These are phyloP conservation scores for Dactylellina cionopaga DNA, from an alignment of 2,329 filamentous ascomycete species.

Conservation along the genomic window DNA sequence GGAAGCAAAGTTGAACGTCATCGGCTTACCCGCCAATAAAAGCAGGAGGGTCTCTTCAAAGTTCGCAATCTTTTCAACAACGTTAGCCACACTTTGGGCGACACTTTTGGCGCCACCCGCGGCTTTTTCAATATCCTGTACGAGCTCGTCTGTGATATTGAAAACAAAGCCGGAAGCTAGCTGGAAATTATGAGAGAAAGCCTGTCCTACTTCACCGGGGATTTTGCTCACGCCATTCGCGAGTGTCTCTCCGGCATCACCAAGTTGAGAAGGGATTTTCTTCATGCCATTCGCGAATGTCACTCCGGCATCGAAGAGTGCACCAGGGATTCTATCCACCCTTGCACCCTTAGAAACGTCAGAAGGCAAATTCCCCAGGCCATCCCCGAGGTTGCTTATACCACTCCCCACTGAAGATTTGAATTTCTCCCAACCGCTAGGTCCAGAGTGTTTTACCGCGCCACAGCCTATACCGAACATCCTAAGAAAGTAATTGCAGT, in stretches of 20 bases:
- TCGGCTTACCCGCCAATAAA: neutral
- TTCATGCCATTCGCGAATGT: slow-evolving; percentile 1
- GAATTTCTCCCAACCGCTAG: no score
- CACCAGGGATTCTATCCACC: neutral
- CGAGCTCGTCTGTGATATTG: neutral
- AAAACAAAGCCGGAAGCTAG: neutral
- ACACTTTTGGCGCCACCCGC: no score
- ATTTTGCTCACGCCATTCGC: neutral
- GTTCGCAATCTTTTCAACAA: neutral
- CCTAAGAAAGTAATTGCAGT: no score
- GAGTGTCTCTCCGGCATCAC: neutral
- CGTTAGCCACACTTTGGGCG: neutral
- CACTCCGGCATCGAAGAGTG: neutral
- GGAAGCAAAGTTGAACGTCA: slow-evolving; percentile 1
- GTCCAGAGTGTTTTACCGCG: no score
- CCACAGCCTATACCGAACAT: no score
- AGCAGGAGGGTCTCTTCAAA: neutral
- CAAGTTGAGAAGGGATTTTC: neutral
- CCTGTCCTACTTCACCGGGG: neutral
- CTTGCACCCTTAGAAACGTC: neutral
- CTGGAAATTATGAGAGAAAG: neutral
- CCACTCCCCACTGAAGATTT: no score
- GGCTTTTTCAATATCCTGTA: neutral
- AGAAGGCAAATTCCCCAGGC: neutral
- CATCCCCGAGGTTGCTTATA: no score